phyloP scores from a whole-genome alignment of 331 rosid species.

The Malus hybrid region DNA sequence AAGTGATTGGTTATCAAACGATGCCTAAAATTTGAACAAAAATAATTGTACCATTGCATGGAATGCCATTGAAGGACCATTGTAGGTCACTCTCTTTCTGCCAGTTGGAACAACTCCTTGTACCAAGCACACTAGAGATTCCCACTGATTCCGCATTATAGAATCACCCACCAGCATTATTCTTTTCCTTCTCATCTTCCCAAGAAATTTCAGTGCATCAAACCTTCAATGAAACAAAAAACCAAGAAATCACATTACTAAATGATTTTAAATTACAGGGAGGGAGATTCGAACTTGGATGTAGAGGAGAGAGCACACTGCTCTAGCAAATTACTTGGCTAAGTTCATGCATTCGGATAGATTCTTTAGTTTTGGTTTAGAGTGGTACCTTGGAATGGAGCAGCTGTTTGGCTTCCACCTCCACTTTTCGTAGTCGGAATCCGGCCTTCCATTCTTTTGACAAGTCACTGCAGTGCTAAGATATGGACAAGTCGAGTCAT shows the following conservation, averaged over 20 bases:
- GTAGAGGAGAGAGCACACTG: neutral
- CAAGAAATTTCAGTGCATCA: slow-evolving; percentile 75
- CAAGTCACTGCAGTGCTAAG: slow-evolving; percentile 74
- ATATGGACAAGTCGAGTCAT: slow-evolving; percentile 67
- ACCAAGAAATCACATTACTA: neutral
- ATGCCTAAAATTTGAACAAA: neutral
- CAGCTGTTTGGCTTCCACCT: slow-evolving; percentile 69
- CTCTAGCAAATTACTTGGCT: neutral
- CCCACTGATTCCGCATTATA: slow-evolving; percentile 94
- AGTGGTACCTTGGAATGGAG: slow-evolving; percentile 58
- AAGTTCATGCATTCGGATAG: too few relatives aligned
- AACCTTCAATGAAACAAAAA: slow-evolving; percentile 32
- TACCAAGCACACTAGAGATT: slow-evolving; percentile 79
- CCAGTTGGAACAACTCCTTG: slow-evolving; percentile 77
- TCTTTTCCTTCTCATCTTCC: slow-evolving; percentile 70
- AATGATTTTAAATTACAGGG: neutral
- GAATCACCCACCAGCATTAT: slow-evolving; percentile 96
- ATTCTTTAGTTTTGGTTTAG: neutral
- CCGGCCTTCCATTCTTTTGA: slow-evolving; percentile 81
- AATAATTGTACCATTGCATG: slow-evolving; percentile 58
- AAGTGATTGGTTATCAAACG: neutral
- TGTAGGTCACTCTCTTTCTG: slow-evolving; percentile 51
- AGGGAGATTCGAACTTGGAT: neutral
- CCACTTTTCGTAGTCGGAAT: slow-evolving; percentile 89
- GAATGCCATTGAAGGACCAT: slow-evolving; percentile 80